Base-by-base conservation (phyloP, 257 asterid species). In the Solanum sitiens region DNA sequence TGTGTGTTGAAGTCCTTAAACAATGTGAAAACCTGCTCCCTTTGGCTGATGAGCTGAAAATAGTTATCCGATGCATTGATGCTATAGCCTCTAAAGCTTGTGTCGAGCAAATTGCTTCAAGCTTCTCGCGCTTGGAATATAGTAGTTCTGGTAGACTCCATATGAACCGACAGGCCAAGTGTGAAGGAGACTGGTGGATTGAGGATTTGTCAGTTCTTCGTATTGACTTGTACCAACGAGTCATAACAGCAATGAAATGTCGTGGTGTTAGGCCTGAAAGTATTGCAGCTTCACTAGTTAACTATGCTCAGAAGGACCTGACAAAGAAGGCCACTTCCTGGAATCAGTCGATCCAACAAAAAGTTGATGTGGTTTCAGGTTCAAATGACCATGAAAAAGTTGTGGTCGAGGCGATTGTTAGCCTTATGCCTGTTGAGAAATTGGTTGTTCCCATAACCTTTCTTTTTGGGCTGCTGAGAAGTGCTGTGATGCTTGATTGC, bases 231-330 rank as follows among this genome's bases (percentile, higher is more conserved):
- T 97, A 95, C 20, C 93, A 95, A 72, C 93, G 95, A 77, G 98
- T 95, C 39, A 93, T 97, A 80, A 86, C 98, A 3, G 98, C 99
- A 10, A 94, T 97, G 92, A 97, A 96, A 89, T 95, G 97, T 30
- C 92, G 98, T 33, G 99, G 99, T 13, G 99, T 97, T 23, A 87
- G 99, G 90, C 98, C 99, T 5, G 99, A 97, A 63, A 97, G 99
- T 77, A 92, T 97, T 10, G 99, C 98, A 11, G 96, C 98, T 1
- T 94, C 99, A 1, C 97, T 97, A 21, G 98, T 94, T 21, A 94
- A 92, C 53, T 95, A 94, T 18, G 99, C 99, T 0, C 96, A 95
- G 86, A 95, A 93, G 88, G 98, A 93, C 89, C 61, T 97, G 53
- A 90, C 94, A 61, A 96, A 94, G 95, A 97, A 93, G 70, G 91